phyloP scores from a whole-genome alignment of 768 basidiomycete species.

The Naganishia vaughanmartiniae region DNA sequence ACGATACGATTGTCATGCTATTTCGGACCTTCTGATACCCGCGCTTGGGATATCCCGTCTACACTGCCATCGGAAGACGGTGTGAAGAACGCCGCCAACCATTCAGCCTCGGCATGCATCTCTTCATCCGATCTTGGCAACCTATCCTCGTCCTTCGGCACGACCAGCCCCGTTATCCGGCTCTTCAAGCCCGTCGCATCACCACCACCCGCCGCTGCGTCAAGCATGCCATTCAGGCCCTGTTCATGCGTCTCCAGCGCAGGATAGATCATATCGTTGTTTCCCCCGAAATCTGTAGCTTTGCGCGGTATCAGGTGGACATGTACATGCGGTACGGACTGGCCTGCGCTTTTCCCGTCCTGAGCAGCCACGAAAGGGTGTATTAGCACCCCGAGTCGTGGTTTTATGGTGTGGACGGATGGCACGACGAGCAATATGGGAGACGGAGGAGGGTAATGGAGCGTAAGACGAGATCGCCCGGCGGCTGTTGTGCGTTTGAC shows the following conservation, averaged over 20 bases:
- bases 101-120: constrained; percentile 74
- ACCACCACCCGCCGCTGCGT: constrained; percentile 36
- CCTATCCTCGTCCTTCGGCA: constrained; percentile 61
- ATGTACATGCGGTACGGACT: constrained; percentile 90
- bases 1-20: too few relatives aligned
- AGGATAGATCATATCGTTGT: constrained; percentile 59
- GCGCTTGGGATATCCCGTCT: too few relatives aligned
- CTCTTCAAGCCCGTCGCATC: constrained; percentile 15
- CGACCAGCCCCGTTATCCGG: constrained; percentile 24
- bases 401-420: too few relatives aligned
- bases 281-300: constrained; percentile 54
- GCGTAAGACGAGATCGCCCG: too few relatives aligned
- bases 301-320: constrained; percentile 87
- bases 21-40: too few relatives aligned
- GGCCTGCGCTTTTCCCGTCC: constrained; percentile 85
- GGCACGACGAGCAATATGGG: too few relatives aligned
- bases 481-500: too few relatives aligned
- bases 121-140: constrained; percentile 65
- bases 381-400: background rate
- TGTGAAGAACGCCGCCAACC: constrained; percentile 63
- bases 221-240: constrained; percentile 43
- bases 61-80: too few relatives aligned
- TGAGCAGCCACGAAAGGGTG: constrained; percentile 44
- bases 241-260: constrained; percentile 60
- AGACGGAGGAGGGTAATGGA: too few relatives aligned